Evolutionary conservation across 2,329 filamentous ascomycete genomes (phyloP).

Genomic region (Fusarium sp.): DNA sequence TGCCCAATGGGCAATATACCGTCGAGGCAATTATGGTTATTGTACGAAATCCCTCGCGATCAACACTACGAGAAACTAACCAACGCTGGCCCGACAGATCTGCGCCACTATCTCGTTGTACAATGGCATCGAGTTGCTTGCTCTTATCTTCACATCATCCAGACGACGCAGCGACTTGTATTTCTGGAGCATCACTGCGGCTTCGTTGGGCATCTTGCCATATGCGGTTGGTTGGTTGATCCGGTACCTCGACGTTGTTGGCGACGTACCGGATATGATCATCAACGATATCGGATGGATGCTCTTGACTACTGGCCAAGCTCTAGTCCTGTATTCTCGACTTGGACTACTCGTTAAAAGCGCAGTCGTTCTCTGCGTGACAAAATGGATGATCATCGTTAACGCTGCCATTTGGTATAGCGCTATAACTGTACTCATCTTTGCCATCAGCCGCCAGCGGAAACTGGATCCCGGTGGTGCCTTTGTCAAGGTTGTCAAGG

Average conservation of each 20-base stretch:
- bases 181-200: conserved; percentile 30
- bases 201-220: conserved; percentile 23
- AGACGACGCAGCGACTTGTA: conserved; percentile 26
- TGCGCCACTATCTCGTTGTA: conserved; percentile 31
- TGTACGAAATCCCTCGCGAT: conserved; percentile 15
- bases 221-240: conserved; percentile 29
- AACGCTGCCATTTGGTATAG: conserved; percentile 33
- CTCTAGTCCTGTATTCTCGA: conserved; percentile 35
- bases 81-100: conserved; percentile 9
- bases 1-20: conserved; percentile 14
- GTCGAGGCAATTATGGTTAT: conserved; percentile 34
- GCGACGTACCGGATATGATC: conserved; percentile 10
- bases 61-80: not conserved
- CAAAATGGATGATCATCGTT: conserved; percentile 29
- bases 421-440: conserved; percentile 25
- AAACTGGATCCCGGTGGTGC: conserved; percentile 4
- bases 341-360: conserved; percentile 26
- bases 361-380: not conserved
- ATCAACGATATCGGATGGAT: conserved; percentile 33
- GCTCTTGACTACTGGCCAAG: conserved; percentile 33
- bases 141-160: conserved; percentile 33
- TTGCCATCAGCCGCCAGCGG: conserved; percentile 10
- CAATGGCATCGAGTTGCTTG: conserved; percentile 30
- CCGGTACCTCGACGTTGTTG: conserved; percentile 25
- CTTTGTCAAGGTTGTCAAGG: conserved; percentile 20